A percentile compares a stretch with the other conserved stretches of the same genome.
These are phyloP conservation scores for Clavispora vitiphila DNA, from an alignment of 805 yeast species.

Conservation along the genomic window DNA sequence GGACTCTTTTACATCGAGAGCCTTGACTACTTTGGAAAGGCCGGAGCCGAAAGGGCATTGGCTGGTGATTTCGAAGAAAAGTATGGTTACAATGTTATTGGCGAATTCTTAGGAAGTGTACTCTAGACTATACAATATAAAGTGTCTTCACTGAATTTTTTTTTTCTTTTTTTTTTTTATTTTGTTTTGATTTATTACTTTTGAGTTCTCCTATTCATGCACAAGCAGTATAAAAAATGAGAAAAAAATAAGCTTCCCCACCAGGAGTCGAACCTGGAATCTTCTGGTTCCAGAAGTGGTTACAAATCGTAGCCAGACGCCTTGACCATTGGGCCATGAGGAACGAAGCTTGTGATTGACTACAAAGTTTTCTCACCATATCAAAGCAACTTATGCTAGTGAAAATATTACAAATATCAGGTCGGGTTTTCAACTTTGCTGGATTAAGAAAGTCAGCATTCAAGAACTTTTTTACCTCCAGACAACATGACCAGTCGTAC, in stretches of 20 bases:
- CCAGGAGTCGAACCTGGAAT: slow-evolving; percentile 54
- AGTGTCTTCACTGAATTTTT: no score
- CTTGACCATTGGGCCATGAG: slow-evolving; percentile 76
- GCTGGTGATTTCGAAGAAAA: slow-evolving; percentile 22
- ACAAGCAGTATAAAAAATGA: background rate
- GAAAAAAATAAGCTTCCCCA: slow-evolving; percentile 43
- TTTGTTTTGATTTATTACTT: no score
- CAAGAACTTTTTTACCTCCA: no score
- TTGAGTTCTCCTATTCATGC: no score
- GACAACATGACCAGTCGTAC: no score
- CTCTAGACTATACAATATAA: background rate
- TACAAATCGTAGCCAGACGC: slow-evolving; percentile 64
- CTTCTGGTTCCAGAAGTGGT: slow-evolving; percentile 48
- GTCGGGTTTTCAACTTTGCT: no score
- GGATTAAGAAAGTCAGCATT: no score
- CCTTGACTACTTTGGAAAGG: slow-evolving; percentile 22
- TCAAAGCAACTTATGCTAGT: no score
- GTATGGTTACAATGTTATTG: slow-evolving; percentile 13
- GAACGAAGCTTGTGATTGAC: slow-evolving; percentile 40
- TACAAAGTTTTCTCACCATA: background rate
- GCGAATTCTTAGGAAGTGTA: slow-evolving; percentile 14
- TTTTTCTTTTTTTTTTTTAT: no score
- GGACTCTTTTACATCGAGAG: slow-evolving; percentile 30
- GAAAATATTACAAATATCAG: no score
- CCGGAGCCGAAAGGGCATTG: slow-evolving; percentile 19